Percentiles rank a stretch among this genome's conserved stretches.
phyloP scores from a whole-genome alignment of 371 early-diverging fungal genomes.

The Circinella umbellata region DNA sequence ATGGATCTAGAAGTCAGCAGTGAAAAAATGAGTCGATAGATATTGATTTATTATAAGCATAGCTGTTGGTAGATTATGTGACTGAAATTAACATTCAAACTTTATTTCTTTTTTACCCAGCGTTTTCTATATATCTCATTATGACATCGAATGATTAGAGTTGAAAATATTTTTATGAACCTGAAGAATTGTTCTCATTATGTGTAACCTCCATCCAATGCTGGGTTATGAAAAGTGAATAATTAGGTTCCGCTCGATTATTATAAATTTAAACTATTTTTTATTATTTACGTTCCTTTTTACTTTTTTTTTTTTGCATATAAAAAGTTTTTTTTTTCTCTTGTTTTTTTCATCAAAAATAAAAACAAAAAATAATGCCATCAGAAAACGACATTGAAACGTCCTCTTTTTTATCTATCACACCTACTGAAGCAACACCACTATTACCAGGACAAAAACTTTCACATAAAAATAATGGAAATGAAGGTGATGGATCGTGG shows the following conservation, averaged over 20 bases:
- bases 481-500: neutral
- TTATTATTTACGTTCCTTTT: too few relatives aligned
- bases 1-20: too few relatives aligned
- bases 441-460: neutral
- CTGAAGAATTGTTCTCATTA: too few relatives aligned
- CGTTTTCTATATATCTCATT: too few relatives aligned
- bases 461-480: neutral
- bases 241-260: neutral
- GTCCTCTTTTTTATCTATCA: neutral
- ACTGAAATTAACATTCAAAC: too few relatives aligned
- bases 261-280: too few relatives aligned
- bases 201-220: neutral
- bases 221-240: neutral
- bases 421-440: conserved; percentile 6
- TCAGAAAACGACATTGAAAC: conserved; percentile 2
- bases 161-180: too few relatives aligned
- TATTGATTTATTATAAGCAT: too few relatives aligned
- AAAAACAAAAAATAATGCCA: neutral
- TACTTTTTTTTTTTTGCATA: neutral
- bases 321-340: neutral
- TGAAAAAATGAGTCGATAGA: too few relatives aligned
- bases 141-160: too few relatives aligned
- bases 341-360: neutral
- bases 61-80: too few relatives aligned
- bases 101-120: too few relatives aligned